A percentile compares a stretch with the other conserved stretches of the same genome.
Evolutionary conservation across 768 basidiomycete genomes (phyloP).

Genomic region (Crassisporium funariophilum): DNA sequence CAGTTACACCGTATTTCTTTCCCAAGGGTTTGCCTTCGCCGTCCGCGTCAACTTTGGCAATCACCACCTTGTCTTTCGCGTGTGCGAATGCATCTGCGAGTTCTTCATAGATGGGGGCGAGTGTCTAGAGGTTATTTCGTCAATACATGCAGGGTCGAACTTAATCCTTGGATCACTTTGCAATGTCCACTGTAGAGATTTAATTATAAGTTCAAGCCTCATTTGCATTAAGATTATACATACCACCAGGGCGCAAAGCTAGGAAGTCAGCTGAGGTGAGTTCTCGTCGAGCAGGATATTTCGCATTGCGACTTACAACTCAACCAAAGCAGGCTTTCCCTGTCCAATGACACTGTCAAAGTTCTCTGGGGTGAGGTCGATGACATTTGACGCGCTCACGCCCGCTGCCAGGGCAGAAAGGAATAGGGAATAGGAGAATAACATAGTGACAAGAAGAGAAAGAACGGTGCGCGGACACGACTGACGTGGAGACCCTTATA

Average conservation of each 20-base stretch:
- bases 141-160: background rate
- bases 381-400: constrained; percentile 76
- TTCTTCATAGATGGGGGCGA: constrained; percentile 87
- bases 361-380: constrained; percentile 74
- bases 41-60: constrained; percentile 94
- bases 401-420: constrained; percentile 56
- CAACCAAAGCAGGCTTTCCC: constrained; percentile 83
- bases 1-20: constrained; percentile 75
- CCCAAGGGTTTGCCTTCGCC: constrained; percentile 80
- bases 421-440: constrained; percentile 55
- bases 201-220: constrained; percentile 7
- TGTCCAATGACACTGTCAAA: constrained; percentile 78
- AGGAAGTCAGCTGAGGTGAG: constrained; percentile 2
- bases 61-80: constrained; percentile 77
- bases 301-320: constrained; percentile 67
- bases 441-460: constrained; percentile 51
- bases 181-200: constrained; percentile 68
- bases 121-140: constrained; percentile 52
- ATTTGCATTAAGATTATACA: constrained; percentile 21
- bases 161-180: constrained; percentile 59
- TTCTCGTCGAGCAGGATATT: constrained; percentile 3
- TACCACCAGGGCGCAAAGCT: constrained; percentile 93
- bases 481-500: constrained; percentile 35
- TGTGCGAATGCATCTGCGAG: constrained; percentile 85
- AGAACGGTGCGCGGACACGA: constrained; percentile 21